Evolutionary conservation across 2,329 filamentous ascomycete species (phyloP).

Genomic region (Onygenales sp.): DNA sequence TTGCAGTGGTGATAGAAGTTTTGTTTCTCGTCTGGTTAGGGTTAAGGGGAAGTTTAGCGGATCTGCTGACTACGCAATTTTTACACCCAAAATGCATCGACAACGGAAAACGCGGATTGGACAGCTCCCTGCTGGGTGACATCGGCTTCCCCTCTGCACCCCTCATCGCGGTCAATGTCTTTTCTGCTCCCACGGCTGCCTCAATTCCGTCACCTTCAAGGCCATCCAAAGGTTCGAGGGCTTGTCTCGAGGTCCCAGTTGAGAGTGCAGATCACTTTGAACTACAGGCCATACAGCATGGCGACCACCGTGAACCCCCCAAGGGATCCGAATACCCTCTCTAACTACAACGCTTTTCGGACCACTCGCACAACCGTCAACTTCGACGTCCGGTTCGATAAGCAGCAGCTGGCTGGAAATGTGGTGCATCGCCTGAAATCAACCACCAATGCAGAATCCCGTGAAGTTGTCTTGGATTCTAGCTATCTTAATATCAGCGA

Average conservation of each 20-base stretch:
- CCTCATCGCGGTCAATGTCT: no score
- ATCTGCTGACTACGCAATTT: no score
- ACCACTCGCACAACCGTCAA: conserved; percentile 76
- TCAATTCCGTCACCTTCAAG: no score
- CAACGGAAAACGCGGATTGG: no score
- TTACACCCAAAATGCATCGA: no score
- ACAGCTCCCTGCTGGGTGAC: no score
- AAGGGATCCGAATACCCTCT: conserved; percentile 80
- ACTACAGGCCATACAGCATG: conserved; percentile 15
- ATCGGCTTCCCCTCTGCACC: no score
- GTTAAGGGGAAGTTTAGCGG: no score
- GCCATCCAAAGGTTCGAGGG: background rate
- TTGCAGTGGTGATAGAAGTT: no score
- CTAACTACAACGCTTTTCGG: conserved; percentile 82
- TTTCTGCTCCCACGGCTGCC: no score
- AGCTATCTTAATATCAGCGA: conserved; percentile 65
- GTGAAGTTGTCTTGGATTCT: conserved; percentile 80
- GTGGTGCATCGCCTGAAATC: conserved; percentile 70
- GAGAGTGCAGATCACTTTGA: background rate
- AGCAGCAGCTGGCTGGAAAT: conserved; percentile 65
- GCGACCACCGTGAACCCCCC: conserved; percentile 33
- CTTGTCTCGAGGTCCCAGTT: background rate
- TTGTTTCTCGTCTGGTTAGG: no score
- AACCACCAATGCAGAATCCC: conserved; percentile 60
- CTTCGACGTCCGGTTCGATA: conserved; percentile 74